phyloP scores from a whole-genome alignment of 148 eudicot species.

The Talinum fruticosum region DNA sequence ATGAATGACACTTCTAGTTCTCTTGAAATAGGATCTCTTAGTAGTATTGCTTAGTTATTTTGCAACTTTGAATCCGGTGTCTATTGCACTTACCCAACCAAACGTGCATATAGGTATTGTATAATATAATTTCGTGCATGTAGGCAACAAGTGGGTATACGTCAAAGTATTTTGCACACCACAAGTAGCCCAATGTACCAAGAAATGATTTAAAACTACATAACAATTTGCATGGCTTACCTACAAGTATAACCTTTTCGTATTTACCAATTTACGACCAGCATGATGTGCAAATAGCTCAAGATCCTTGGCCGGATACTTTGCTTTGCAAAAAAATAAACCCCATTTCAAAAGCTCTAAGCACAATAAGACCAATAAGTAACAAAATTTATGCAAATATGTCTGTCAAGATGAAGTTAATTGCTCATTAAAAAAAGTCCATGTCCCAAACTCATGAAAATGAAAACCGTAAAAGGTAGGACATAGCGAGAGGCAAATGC shows the following conservation, averaged over 20 bases:
- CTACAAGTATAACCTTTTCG: conserved; percentile 89
- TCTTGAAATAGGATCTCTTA: too few species aligned
- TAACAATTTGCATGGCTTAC: conserved; percentile 35
- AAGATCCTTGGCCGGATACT: too few species aligned
- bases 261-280: conserved; percentile 81
- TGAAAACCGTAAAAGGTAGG: background rate
- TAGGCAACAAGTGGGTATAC: background rate
- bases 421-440: background rate
- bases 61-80: too few species aligned
- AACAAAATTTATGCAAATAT: background rate
- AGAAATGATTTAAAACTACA: background rate
- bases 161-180: background rate
- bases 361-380: background rate
- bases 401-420: background rate
- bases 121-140: background rate
- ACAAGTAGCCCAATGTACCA: background rate
- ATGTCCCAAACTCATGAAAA: background rate
- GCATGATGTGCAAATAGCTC: conserved; percentile 88
- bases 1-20: too few species aligned
- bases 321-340: conserved; percentile 42
- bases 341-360: conserved; percentile 15
- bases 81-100: too few species aligned
- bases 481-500: too few species aligned
- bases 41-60: too few species aligned
- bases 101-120: too few species aligned